A percentile compares a stretch with the other conserved stretches of the same genome.
Conservation (phyloP, 768 basidiomycete species). For the Lentinula raphanica region DNA sequence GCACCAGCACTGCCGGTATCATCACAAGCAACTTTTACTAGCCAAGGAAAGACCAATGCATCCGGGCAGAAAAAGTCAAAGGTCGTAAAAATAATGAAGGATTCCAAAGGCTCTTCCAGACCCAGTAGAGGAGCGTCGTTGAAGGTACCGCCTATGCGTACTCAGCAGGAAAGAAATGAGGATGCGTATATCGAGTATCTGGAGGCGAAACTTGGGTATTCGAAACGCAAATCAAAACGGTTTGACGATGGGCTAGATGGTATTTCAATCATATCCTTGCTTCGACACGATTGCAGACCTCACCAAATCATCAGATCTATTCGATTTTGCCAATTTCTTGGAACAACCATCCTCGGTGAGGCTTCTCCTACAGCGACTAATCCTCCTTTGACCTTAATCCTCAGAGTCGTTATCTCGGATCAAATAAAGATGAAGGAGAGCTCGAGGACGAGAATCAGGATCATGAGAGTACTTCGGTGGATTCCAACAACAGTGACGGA, state of each 20-base stretch:
- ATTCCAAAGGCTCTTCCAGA: constrained; percentile 9
- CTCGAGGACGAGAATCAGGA: constrained; percentile 5
- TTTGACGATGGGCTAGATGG: constrained; percentile 85
- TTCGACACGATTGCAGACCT: background rate
- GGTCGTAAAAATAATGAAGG: background rate
- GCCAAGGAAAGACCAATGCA: background rate
- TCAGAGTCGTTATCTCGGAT: too few relatives aligned
- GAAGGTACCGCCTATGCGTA: constrained; percentile 14
- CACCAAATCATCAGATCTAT: constrained; percentile 38
- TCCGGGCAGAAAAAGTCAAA: background rate
- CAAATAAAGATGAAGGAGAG: background rate
- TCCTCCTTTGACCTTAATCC: too few relatives aligned
- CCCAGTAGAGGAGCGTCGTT: background rate
- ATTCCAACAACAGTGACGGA: too few relatives aligned
- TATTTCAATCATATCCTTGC: constrained; percentile 25
- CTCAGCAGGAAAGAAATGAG: constrained; percentile 56
- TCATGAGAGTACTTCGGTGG: constrained; percentile 9
- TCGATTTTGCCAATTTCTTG: constrained; percentile 45
- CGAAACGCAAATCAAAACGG: constrained; percentile 36
- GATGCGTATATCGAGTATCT: constrained; percentile 83
- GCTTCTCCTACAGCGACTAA: too few relatives aligned
- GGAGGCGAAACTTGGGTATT: constrained; percentile 69
- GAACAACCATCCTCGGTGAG: constrained; percentile 9
- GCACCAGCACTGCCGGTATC: background rate
- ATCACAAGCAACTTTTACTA: background rate